phyloP scores from a whole-genome alignment of 2,329 filamentous ascomycete species.

The Thyridium curvatum region DNA sequence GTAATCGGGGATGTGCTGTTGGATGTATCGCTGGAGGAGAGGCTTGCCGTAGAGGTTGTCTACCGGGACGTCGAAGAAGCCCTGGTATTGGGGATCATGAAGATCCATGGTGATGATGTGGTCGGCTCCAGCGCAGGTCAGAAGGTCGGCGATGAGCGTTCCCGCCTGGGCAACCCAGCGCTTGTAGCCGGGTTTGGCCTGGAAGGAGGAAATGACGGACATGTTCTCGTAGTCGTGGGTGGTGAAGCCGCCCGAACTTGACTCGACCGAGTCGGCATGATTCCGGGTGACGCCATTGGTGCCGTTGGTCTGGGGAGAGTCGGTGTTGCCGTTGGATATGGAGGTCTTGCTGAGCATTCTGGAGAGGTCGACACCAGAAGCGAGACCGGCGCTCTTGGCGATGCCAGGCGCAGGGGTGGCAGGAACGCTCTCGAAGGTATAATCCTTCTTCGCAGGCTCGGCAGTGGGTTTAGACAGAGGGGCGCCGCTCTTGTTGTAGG shows the following conservation, averaged over 20 bases:
- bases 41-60: constrained; percentile 92
- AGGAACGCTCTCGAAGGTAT: constrained; percentile 90
- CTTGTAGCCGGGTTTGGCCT: constrained; percentile 89
- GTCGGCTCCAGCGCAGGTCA: constrained; percentile 93
- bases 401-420: constrained; percentile 72
- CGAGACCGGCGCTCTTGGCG: constrained; percentile 57
- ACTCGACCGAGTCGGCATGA: constrained; percentile 32
- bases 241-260: constrained; percentile 38
- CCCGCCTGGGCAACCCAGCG: constrained; percentile 98
- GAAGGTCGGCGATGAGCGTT: constrained; percentile 85
- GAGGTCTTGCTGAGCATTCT: constrained; percentile 65
- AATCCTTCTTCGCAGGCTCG: constrained; percentile 46
- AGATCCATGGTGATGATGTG: constrained; percentile 96
- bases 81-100: constrained; percentile 93
- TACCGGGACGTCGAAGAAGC: constrained; percentile 97
- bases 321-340: constrained; percentile 42
- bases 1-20: constrained; percentile 77
- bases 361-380: constrained; percentile 66
- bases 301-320: constrained; percentile 11
- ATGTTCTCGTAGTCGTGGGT: constrained; percentile 61
- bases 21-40: constrained; percentile 63
- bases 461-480: constrained; percentile 67
- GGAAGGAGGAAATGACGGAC: constrained; percentile 49
- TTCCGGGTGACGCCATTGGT: constrained; percentile 23
- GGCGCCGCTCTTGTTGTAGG: constrained; percentile 92